phyloP scores from a whole-genome alignment of 441 rosid genomes.

The Gossypium schwendimanii region DNA sequence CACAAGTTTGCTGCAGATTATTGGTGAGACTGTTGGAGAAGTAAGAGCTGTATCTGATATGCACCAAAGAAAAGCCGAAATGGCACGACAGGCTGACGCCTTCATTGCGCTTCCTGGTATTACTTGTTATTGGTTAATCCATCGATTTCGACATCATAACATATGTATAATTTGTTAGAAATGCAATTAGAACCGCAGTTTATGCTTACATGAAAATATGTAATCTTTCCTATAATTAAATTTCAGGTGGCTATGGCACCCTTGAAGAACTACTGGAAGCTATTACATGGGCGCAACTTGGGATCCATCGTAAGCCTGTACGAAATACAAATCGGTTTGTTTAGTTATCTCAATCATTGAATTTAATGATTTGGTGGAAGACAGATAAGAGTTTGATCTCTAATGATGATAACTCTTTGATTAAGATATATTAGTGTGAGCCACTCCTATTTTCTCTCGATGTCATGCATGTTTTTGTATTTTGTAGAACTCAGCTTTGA shows the following conservation, averaged over 20 bases:
- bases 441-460: slow-evolving; percentile 7
- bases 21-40: slow-evolving; percentile 65
- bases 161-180: not conserved
- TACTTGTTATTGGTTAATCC: not conserved
- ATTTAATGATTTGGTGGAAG: not conserved
- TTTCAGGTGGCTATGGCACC: slow-evolving; percentile 69
- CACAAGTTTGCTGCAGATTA: slow-evolving; percentile 28
- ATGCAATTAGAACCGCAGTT: not conserved
- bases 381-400: not conserved
- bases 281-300: slow-evolving; percentile 76
- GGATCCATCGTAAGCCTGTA: slow-evolving; percentile 70
- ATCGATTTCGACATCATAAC: not conserved
- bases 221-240: not conserved
- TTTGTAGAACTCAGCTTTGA: not conserved
- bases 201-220: not conserved
- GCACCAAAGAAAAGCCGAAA: slow-evolving; percentile 78
- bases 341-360: not conserved
- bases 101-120: slow-evolving; percentile 77
- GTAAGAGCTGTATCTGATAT: slow-evolving; percentile 60
- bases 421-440: not conserved
- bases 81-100: slow-evolving; percentile 72
- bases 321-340: slow-evolving; percentile 13
- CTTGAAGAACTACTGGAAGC: slow-evolving; percentile 68
- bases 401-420: too few relatives aligned
- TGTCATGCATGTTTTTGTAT: slow-evolving; percentile 10